These are phyloP conservation scores for Oenanthe javanica DNA, from an alignment of 140 eudicot species.

Conservation along the genomic window DNA sequence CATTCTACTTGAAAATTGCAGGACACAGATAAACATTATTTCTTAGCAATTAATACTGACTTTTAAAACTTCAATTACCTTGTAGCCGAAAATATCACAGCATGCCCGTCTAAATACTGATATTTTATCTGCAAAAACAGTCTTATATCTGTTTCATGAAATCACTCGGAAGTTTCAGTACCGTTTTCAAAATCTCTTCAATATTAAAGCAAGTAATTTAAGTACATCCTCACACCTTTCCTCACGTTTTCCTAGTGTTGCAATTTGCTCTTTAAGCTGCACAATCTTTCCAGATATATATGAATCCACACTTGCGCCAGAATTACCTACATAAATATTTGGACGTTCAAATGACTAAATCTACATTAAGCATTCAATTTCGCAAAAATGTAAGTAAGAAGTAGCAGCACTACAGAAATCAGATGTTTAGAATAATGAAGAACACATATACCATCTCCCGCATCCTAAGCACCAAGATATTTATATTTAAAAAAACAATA, in stretches of 20 bases:
- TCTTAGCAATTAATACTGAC: background rate
- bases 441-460: background rate
- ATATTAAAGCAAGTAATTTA: background rate
- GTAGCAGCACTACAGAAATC: background rate
- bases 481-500: too few species aligned
- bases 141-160: slow-evolving; percentile 65
- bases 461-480: background rate
- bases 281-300: slow-evolving; percentile 79
- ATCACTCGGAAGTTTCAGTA: slow-evolving; percentile 17
- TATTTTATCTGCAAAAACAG: slow-evolving; percentile 97
- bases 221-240: slow-evolving; percentile 57
- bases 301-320: slow-evolving; percentile 78
- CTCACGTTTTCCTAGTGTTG: slow-evolving; percentile 95
- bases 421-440: background rate
- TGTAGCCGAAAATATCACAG: slow-evolving; percentile 97
- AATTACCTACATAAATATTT: slow-evolving; percentile 44
- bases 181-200: background rate
- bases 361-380: background rate
- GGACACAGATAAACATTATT: background rate
- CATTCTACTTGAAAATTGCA: background rate
- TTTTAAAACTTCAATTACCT: slow-evolving; percentile 35
- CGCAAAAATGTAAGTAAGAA: background rate
- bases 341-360: slow-evolving; percentile 4
- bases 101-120: slow-evolving; percentile 96
- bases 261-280: slow-evolving; percentile 92